Evolutionary conservation across 495 filamentous ascomycete genomes (phyloP), one percentile per base, ranked within the genome.

Genomic region (Neurospora discreta): DNA sequence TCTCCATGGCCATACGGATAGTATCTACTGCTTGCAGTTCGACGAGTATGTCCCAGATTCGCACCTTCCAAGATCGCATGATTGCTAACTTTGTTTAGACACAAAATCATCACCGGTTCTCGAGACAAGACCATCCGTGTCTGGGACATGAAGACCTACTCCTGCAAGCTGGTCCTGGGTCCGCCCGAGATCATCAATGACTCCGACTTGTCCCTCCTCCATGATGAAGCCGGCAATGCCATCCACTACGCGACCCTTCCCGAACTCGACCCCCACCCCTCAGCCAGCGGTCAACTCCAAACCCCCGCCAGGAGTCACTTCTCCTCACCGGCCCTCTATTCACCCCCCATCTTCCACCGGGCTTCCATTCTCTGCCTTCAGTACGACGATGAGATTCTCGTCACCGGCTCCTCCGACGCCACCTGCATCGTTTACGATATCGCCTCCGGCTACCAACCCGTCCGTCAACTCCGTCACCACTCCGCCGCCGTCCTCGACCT

Each of bases 1-100:
- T 79, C 84, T 98, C 20, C 91, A 95, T 77, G 95, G 96, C 1
- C 95, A 99, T 77, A 87, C 87, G 13, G 95, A 98, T 80, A 97
- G 93, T 74, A 94, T 99, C 33, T 99, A 99, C 81, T 98, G 95
- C 80, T 89, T 95, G 44, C 95, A 98, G 78, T 99, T 98, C 82
- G 95, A 99, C 79, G 94, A 98, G 91, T 93, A 88, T 72, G 90
- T 82, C 70, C 18, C 58, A 8, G 26, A 60, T 60, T 68, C 5
- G 23, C 20, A 33, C 3, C 16, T 16, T 71, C 67, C 69, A 69
- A 75, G n/a, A 41, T 41, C 7, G 42, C n/a, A 8, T 73, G 36
- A 23, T 20, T 46, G 70, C 80, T 80, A 79, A 81, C 73, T 30
- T 15, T 5, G 9, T 3, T 1, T 39, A 33, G 71, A 71, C 76